Conservation (phyloP, 352 stramenopile genomes). For the Albugo candida region DNA sequence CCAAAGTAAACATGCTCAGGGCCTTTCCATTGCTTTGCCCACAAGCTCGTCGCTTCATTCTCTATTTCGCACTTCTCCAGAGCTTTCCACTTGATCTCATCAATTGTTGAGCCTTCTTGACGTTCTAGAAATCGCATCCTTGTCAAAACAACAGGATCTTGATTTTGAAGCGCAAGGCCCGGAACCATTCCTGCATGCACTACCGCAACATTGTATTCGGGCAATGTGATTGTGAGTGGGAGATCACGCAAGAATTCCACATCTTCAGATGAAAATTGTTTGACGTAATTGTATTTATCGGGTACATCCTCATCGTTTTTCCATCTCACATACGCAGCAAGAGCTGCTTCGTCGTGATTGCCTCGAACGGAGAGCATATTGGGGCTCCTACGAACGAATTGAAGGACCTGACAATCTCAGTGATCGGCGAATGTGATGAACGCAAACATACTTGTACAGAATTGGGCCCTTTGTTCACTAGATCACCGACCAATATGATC, state of each 20-base stretch:
- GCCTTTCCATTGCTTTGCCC: conserved; percentile 66
- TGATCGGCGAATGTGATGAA: not conserved
- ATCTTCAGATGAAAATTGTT: conserved; percentile 28
- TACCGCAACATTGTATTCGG: conserved; percentile 29
- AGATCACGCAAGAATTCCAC: conserved; percentile 49
- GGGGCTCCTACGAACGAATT: not conserved
- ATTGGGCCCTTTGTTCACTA: conserved; percentile 85
- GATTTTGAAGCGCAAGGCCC: conserved; percentile 41
- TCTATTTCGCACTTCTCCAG: conserved; percentile 10
- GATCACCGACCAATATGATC: conserved; percentile 81
- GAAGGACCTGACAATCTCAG: not conserved
- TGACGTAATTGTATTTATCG: conserved; percentile 49
- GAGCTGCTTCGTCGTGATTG: conserved; percentile 64
- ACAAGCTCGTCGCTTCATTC: conserved; percentile 16
- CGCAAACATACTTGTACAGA: conserved; percentile 22
- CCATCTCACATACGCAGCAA: conserved; percentile 37
- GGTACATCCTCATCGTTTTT: conserved; percentile 6
- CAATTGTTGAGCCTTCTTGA: conserved; percentile 15
- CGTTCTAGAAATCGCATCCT: conserved; percentile 74
- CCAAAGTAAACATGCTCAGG: conserved; percentile 80
- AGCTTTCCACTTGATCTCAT: conserved; percentile 14
- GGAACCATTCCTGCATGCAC: conserved; percentile 59
- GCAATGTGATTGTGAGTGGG: conserved; percentile 55
- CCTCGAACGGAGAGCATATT: conserved; percentile 39
- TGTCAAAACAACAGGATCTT: conserved; percentile 80